phyloP scores from a whole-genome alignment of 1,284 basidiomycete species.

The Moesziomyces antarcticus region DNA sequence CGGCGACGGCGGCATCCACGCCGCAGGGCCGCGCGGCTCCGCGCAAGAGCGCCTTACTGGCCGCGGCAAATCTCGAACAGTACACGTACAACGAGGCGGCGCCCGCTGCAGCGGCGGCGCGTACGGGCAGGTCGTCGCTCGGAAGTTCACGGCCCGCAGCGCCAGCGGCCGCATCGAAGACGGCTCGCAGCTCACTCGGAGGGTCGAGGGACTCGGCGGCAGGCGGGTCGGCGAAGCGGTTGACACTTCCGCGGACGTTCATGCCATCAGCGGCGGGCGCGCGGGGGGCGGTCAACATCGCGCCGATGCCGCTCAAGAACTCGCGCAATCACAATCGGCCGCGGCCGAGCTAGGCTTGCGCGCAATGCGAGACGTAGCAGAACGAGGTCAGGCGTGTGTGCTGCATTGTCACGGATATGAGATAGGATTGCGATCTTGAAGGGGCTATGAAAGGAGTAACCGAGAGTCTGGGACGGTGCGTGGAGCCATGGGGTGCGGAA shows the following conservation, averaged over 20 bases:
- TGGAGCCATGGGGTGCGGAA: not conserved
- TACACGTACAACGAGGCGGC: conserved; percentile 19
- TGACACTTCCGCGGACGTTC: conserved; percentile 12
- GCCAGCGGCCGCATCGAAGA: not conserved
- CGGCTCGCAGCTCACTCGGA: conserved; percentile 3
- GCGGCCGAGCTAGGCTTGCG: conserved; percentile 5
- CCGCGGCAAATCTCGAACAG: conserved; percentile 20
- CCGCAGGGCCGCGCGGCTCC: conserved; percentile 1
- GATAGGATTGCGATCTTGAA: too few species aligned
- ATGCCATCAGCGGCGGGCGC: not conserved
- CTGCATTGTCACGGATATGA: too few species aligned
- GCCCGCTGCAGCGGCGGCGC: not conserved
- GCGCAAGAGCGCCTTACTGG: conserved; percentile 20
- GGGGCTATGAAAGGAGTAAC: too few species aligned
- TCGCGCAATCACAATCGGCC: conserved; percentile 16
- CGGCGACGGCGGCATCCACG: not conserved
- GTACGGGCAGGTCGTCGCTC: not conserved
- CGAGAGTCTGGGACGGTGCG: too few species aligned
- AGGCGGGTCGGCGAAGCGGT: conserved; percentile 8
- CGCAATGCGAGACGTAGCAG: not conserved
- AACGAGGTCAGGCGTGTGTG: too few species aligned
- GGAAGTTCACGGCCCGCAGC: not conserved
- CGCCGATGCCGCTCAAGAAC: conserved; percentile 20
- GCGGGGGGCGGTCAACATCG: conserved; percentile 4
- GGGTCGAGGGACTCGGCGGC: not conserved